Evolutionary conservation across 805 yeast genomes (phyloP).

Genomic region (Hemisphaericaspora nanyangensis): DNA sequence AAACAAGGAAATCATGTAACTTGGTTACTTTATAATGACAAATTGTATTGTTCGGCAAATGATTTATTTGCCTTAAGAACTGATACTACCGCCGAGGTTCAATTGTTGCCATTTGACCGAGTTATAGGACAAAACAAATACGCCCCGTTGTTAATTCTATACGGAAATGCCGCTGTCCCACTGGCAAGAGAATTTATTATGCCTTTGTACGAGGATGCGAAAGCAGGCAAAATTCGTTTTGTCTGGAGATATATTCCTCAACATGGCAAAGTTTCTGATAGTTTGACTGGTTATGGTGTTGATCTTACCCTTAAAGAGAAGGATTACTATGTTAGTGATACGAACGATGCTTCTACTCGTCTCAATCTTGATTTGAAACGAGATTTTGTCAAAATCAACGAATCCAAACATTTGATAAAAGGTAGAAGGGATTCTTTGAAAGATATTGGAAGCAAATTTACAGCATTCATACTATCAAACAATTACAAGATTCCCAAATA

Average conservation of each 20-base stretch:
- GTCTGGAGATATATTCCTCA: conserved; percentile 68
- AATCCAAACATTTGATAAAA: conserved; percentile 20
- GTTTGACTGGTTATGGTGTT: conserved; percentile 61
- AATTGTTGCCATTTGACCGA: conserved; percentile 52
- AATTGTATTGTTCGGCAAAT: conserved; percentile 58
- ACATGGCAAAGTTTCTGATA: conserved; percentile 17
- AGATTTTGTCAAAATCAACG: conserved; percentile 13
- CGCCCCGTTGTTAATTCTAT: conserved; percentile 57
- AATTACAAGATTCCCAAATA: conserved; percentile 18
- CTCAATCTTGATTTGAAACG: neutral
- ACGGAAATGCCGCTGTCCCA: conserved; percentile 57
- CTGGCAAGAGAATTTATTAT: conserved; percentile 55
- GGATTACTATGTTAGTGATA: conserved; percentile 39
- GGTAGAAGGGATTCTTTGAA: conserved; percentile 28
- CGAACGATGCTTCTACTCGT: neutral
- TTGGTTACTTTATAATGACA: conserved; percentile 52
- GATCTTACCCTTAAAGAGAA: conserved; percentile 62
- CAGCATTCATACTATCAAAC: conserved; percentile 32
- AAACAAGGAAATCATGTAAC: conserved; percentile 21
- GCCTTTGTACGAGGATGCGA: conserved; percentile 56
- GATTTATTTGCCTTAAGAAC: conserved; percentile 80
- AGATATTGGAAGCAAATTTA: conserved; percentile 37
- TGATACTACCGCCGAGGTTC: conserved; percentile 14
- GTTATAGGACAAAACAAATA: conserved; percentile 50
- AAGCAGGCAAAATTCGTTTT: conserved; percentile 63